A percentile compares a stretch with the other conserved stretches of the same genome.
phyloP scores from a whole-genome alignment of 352 stramenopile genomes.

The Pythium brassicae region DNA sequence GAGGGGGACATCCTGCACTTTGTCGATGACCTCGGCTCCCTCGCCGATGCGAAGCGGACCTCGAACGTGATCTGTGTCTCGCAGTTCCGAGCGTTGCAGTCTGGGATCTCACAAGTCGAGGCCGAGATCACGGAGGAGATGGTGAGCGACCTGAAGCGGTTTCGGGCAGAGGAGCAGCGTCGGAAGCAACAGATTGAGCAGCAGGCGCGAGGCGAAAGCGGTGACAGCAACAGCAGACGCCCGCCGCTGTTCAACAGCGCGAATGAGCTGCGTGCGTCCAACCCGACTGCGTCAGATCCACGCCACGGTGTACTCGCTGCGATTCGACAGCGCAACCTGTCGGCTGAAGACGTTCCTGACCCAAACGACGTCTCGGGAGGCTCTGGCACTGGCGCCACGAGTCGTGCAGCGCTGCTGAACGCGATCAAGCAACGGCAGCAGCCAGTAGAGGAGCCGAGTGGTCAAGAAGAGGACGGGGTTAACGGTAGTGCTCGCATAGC shows the following conservation, averaged over 20 bases:
- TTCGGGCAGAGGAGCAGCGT: conserved; percentile 39
- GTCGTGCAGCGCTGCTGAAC: not conserved
- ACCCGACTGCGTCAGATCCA: not conserved
- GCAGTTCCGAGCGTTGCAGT: conserved; percentile 42
- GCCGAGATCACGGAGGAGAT: conserved; percentile 77
- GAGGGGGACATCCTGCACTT: conserved; percentile 68
- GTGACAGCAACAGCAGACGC: not conserved
- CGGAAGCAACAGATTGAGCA: conserved; percentile 29
- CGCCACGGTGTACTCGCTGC: conserved; percentile 24
- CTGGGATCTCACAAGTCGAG: conserved; percentile 48
- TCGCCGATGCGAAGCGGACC: conserved; percentile 57
- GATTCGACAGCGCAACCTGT: conserved; percentile 21
- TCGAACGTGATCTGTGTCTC: conserved; percentile 68
- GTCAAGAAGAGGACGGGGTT: not conserved
- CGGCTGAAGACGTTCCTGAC: conserved; percentile 1
- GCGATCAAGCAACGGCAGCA: conserved; percentile 12
- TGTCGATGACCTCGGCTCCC: conserved; percentile 47
- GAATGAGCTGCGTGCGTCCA: not conserved
- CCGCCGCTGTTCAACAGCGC: conserved; percentile 5
- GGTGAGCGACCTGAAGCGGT: conserved; percentile 41
- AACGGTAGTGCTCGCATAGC: not conserved
- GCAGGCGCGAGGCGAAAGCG: not conserved
- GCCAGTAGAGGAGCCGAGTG: not conserved
- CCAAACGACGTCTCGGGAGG: not conserved
- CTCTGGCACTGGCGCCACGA: not conserved